phyloP scores from a whole-genome alignment of 1,284 basidiomycete genomes.

The Ustilago trichophora region DNA sequence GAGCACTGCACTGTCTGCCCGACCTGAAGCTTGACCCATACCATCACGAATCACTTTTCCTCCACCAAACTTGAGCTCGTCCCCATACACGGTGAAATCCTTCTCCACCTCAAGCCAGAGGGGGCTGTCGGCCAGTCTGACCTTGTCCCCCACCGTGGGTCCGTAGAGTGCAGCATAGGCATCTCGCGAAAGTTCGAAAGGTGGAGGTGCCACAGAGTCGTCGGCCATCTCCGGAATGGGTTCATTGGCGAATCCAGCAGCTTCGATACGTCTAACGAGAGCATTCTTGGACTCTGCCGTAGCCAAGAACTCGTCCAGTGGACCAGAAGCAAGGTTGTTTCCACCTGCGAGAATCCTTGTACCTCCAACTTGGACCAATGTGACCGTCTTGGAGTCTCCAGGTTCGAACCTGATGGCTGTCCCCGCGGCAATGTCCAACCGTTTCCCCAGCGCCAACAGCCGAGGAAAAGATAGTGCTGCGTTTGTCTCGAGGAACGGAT shows the following conservation, averaged over 20 bases:
- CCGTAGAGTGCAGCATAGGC: slow-evolving; percentile 70
- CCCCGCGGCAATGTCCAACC: slow-evolving; percentile 90
- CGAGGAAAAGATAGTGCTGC: slow-evolving; percentile 84
- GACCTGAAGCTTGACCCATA: slow-evolving; percentile 82
- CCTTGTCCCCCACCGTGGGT: slow-evolving; percentile 87
- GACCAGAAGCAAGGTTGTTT: slow-evolving; percentile 72
- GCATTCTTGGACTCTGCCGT: slow-evolving; percentile 10
- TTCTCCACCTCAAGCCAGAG: slow-evolving; percentile 93
- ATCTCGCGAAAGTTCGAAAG: slow-evolving; percentile 47
- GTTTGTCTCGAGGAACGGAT: slow-evolving; percentile 89
- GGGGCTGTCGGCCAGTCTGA: slow-evolving; percentile 86
- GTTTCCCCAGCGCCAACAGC: slow-evolving; percentile 78
- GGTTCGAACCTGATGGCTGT: slow-evolving; percentile 98
- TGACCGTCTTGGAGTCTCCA: slow-evolving; percentile 84
- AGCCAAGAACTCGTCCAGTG: slow-evolving; percentile 34
- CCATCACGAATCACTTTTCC: slow-evolving; percentile 68
- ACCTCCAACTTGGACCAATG: slow-evolving; percentile 82
- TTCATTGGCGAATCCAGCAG: slow-evolving; percentile 50
- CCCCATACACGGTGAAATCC: slow-evolving; percentile 84
- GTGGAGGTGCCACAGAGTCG: slow-evolving; percentile 17
- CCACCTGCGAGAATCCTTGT: slow-evolving; percentile 74
- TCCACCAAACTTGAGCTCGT: slow-evolving; percentile 95
- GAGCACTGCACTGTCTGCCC: slow-evolving; percentile 76
- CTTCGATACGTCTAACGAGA: slow-evolving; percentile 34
- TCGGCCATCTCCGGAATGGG: slow-evolving; percentile 18